Conservation (phyloP, 805 yeast genomes). For the Cyberlindnera nakhonratchasimensis region DNA sequence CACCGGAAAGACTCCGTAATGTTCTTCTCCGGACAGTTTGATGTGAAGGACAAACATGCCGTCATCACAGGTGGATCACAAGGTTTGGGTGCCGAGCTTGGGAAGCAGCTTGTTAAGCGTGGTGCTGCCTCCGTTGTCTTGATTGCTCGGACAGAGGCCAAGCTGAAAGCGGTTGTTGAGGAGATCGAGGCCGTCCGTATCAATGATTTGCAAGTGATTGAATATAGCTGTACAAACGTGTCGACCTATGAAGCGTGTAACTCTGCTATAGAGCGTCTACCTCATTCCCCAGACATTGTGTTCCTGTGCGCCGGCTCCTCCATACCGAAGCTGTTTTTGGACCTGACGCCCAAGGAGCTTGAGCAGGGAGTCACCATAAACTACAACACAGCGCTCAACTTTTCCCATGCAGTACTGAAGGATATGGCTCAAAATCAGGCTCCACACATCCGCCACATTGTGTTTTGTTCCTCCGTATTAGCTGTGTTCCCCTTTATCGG, state of each 20-base stretch:
- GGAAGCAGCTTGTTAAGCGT: slow-evolving; percentile 46
- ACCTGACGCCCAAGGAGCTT: slow-evolving; percentile 56
- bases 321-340: slow-evolving; percentile 71
- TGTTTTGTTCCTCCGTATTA: slow-evolving; percentile 69
- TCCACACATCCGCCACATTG: slow-evolving; percentile 43
- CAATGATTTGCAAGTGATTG: slow-evolving; percentile 19
- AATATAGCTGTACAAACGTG: slow-evolving; percentile 61
- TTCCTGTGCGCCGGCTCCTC: slow-evolving; percentile 89
- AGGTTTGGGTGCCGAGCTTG: slow-evolving; percentile 84
- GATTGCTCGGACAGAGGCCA: slow-evolving; percentile 71
- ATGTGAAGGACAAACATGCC: slow-evolving; percentile 42
- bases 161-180: slow-evolving; percentile 48
- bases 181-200: slow-evolving; percentile 36
- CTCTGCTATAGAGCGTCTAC: slow-evolving; percentile 38
- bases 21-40: slow-evolving; percentile 20
- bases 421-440: slow-evolving; percentile 25
- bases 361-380: slow-evolving; percentile 61
- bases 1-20: too few relatives aligned
- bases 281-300: slow-evolving; percentile 60
- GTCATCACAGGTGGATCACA: slow-evolving; percentile 93
- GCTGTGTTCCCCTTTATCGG: slow-evolving; percentile 90
- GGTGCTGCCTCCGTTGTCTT: slow-evolving; percentile 69
- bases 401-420: slow-evolving; percentile 62
- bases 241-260: slow-evolving; percentile 50
- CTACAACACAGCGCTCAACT: slow-evolving; percentile 67